A percentile compares a stretch with the other conserved stretches of the same genome.
Conservation (phyloP, 371 early-diverging fungal genomes). For the Apophysomyces elegans region DNA sequence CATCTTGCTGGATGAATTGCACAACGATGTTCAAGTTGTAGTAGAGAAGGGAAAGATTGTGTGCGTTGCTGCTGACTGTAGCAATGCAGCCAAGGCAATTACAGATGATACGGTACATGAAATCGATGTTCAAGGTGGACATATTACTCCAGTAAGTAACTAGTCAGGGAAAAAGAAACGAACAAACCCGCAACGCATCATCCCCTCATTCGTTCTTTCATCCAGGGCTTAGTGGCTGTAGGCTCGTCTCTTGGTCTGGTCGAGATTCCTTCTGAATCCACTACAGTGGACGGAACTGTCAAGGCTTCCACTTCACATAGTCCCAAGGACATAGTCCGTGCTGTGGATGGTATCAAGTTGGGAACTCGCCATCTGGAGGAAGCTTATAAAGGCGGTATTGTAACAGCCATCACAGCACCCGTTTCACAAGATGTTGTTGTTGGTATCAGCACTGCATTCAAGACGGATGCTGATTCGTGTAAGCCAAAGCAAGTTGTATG, state of each 20-base stretch:
- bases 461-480: constrained; percentile 26
- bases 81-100: constrained; percentile 4
- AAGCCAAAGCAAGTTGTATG: not conserved
- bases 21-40: constrained; percentile 34
- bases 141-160: constrained; percentile 40
- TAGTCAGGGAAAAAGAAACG: not conserved
- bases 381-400: constrained; percentile 68
- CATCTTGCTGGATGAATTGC: constrained; percentile 21
- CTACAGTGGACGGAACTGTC: constrained; percentile 59
- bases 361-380: constrained; percentile 63
- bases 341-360: constrained; percentile 64
- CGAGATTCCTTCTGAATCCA: constrained; percentile 60
- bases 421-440: constrained; percentile 41
- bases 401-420: constrained; percentile 59
- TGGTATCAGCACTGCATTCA: constrained; percentile 46
- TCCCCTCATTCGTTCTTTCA: not conserved
- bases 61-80: constrained; percentile 46
- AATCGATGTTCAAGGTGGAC: constrained; percentile 43
- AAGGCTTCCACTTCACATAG: constrained; percentile 25
- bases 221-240: constrained; percentile 52
- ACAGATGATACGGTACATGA: not conserved
- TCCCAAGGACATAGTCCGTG: constrained; percentile 40
- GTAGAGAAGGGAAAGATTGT: constrained; percentile 51
- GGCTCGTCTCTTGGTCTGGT: constrained; percentile 58
- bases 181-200: not conserved